phyloP scores from a whole-genome alignment of 225 moss, liverwort and hornwort species.

The Neckera pumila region DNA sequence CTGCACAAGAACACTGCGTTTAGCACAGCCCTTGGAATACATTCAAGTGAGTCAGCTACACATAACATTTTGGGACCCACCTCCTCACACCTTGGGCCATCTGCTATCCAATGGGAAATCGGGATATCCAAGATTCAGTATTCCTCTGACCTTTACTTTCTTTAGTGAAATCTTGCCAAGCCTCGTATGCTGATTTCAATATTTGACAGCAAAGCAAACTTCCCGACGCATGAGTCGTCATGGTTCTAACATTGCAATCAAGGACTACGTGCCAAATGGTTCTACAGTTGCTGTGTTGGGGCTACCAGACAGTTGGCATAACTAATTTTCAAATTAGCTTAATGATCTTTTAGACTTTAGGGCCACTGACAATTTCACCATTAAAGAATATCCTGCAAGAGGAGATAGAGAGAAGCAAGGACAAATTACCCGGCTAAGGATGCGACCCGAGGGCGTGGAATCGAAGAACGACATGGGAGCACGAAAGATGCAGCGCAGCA shows the following conservation, averaged over 20 bases:
- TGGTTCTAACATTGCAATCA: not conserved
- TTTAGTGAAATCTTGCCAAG: not conserved
- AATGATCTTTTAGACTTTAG: not conserved
- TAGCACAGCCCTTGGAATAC: not conserved
- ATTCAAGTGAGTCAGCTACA: not conserved
- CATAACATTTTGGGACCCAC: not conserved
- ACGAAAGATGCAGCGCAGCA: constrained; percentile 57
- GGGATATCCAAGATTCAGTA: not conserved
- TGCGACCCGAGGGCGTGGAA: constrained; percentile 65
- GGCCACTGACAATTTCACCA: not conserved
- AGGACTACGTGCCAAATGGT: not conserved
- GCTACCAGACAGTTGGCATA: not conserved
- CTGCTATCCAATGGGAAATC: not conserved
- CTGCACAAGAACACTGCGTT: not conserved
- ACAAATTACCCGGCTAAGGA: constrained; percentile 39
- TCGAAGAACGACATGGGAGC: constrained; percentile 90
- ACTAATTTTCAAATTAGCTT: not conserved
- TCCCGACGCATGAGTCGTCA: not conserved
- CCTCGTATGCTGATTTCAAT: not conserved
- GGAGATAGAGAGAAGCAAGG: not conserved
- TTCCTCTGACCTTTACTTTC: not conserved
- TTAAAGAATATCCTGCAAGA: not conserved
- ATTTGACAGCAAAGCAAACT: not conserved
- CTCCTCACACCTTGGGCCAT: not conserved
- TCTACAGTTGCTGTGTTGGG: not conserved